Evolutionary conservation across 129 eudicot species (phyloP), one percentile per base, ranked within the genome.

Genomic region (Centella asiatica): DNA sequence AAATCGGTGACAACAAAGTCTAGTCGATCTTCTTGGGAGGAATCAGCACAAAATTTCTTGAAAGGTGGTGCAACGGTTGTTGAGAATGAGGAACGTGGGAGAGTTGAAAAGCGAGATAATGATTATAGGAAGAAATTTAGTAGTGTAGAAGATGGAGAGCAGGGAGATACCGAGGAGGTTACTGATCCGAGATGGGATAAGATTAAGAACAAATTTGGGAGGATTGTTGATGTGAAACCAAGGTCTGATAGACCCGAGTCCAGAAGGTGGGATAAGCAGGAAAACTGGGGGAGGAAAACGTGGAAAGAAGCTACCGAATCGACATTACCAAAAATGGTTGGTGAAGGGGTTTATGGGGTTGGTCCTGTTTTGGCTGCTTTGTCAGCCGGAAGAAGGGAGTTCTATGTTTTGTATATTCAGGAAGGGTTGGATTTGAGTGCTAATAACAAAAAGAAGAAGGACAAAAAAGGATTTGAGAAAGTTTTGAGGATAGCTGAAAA

Each of bases 291-390:
- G 12, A 83, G 64, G 65, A 87, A 78, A 60, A 87, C 95, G 45
- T 85, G 84, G 89, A 88, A 80, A 77, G 96, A 93, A 60, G 96
- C 93, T 7, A 72, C 74, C 7, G 99, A 93, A 55, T 87, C 99
- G 4, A 80, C 81, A 50, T 33, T 88, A 52, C 99, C 99, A 2
- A 93, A 73, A 67, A 80, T 88, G 74, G 77, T 80, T 2, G 96
- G 99, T 44, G 96, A 93, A 75, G 86, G 89, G 12, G 64, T 93
- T 13, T 93, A 93, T 59, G 99, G 99, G 19, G 85, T 93, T 18
- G 95, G 99, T 27, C 99, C 96, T 29, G 95, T 93, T 54, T 71
- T 93, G 48, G 99, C 99, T 65, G 93, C 99, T 11, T 61, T 93
- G 64, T 77, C 85, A 5, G 88, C 96, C 46, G 86, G 81, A 27